Conservation (phyloP, 192 early-diverging fungal species). For the Diversispora eburnea region DNA sequence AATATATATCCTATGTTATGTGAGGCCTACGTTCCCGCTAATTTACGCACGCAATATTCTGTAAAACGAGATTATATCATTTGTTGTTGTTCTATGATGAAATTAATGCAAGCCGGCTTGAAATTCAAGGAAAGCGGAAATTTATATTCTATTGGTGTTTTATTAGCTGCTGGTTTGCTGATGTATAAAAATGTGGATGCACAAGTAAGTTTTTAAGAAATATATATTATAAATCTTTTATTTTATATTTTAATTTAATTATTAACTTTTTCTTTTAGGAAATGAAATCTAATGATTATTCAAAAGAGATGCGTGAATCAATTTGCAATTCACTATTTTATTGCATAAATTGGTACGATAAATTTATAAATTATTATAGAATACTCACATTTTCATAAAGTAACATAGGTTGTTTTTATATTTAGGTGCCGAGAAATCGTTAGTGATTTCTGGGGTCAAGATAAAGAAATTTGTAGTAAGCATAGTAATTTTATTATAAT, state of each 20-base stretch:
- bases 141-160: constrained; percentile 62
- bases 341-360: constrained; percentile 53
- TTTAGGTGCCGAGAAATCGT: neutral
- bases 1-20: constrained; percentile 41
- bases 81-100: constrained; percentile 63
- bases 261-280: constrained; percentile 17
- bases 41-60: constrained; percentile 22
- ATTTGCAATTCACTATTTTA: constrained; percentile 38
- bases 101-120: constrained; percentile 69
- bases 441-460: neutral
- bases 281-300: constrained; percentile 16
- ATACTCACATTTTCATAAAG: neutral
- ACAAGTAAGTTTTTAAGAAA: neutral
- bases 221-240: neutral
- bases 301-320: constrained; percentile 23
- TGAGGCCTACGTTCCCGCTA: constrained; percentile 26
- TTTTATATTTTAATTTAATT: neutral
- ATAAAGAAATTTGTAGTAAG: constrained; percentile 1
- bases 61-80: constrained; percentile 39
- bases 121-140: constrained; percentile 50
- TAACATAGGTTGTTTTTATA: neutral
- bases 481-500: neutral
- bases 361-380: too few relatives aligned
- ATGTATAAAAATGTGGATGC: constrained; percentile 43
- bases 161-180: constrained; percentile 63